Percentiles rank a stretch among this genome's conserved stretches.
Evolutionary conservation across 139 green algal genomes (phyloP).

Genomic region (Pleodorina starrii): DNA sequence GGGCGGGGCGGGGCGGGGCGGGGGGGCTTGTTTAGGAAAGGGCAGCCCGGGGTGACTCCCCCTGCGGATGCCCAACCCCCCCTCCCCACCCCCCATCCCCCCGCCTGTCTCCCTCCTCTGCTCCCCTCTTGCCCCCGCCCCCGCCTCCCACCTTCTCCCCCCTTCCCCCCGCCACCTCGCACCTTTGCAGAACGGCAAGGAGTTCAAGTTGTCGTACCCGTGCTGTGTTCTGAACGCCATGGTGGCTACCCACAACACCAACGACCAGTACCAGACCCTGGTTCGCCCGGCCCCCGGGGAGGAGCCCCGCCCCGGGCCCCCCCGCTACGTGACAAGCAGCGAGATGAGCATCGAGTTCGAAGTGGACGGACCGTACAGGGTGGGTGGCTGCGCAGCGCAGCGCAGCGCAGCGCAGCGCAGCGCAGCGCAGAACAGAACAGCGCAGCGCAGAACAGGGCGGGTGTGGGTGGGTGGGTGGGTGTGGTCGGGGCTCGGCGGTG

Average conservation of each 20-base stretch:
- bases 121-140: no score
- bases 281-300: neutral
- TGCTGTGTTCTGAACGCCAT: slow-evolving; percentile 98
- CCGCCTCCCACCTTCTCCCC: no score
- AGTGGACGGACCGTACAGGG: slow-evolving; percentile 94
- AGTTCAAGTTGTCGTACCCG: slow-evolving; percentile 89
- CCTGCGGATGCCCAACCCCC: no score
- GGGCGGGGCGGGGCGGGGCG: no score
- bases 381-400: no score
- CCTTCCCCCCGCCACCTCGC: neutral
- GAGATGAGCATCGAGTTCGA: slow-evolving; percentile 99
- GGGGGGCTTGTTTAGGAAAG: no score
- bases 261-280: slow-evolving; percentile 92
- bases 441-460: no score
- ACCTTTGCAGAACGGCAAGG: slow-evolving; percentile 69
- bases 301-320: neutral
- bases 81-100: neutral
- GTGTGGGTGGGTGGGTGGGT: no score
- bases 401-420: no score
- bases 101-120: neutral
- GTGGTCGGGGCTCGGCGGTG: no score
- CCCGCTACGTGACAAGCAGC: slow-evolving; percentile 80
- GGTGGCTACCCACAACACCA: slow-evolving; percentile 95
- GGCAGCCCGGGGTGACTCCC: no score
- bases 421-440: no score